Evolutionary conservation across 2,329 filamentous ascomycete species (phyloP), one percentile per base, ranked within the genome.

Genomic region (Acarospora socialis): DNA sequence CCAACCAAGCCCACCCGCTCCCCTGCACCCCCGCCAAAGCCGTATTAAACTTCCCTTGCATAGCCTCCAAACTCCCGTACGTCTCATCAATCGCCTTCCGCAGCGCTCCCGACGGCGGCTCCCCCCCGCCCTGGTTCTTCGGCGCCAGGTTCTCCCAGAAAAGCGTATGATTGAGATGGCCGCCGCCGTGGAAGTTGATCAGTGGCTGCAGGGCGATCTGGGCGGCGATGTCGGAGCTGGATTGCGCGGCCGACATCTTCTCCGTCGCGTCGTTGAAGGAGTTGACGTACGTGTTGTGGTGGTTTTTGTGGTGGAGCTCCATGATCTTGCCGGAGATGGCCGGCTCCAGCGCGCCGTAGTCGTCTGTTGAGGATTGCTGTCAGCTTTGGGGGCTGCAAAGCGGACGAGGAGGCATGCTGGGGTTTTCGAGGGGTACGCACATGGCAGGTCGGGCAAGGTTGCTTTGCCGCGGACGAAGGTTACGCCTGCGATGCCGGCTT

Each of bases 241-340:
- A 24, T 19, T 66, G 55, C 17, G 72, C 70, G 14, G 73, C 66
- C 63, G 41, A 81, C 61, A 52, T 86, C 74, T 84, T 74, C 58
- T 84, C 75, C 44, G 73, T 63, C 36, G 81, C 77, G 39, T 76
- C 68, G 65, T 93, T 93, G 66, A 81, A 81, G 55, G 77, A 79
- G 59, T 76, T 90, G 47, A 93, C 82, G 57, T 93, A 93, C 50
- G 84, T 86, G 60, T 87, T 76, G 66, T 93, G 86, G 69, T 93
- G 84, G 61, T 84, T 87, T 63, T 72, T 77, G 72, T 93, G 81
- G 68, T 93, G 86, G 27, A 92, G 73, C 65, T 92, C 81, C 86
- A 93, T 93, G 65, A 93, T 93, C 62, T 90, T 74, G 56, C 80
- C 79, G 29, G 79, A 86, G 63, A 93, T 70, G 53, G 68, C 58